These are phyloP conservation scores for Fusarium sp. DNA, from an alignment of 2,329 filamentous ascomycete species.

Conservation along the genomic window DNA sequence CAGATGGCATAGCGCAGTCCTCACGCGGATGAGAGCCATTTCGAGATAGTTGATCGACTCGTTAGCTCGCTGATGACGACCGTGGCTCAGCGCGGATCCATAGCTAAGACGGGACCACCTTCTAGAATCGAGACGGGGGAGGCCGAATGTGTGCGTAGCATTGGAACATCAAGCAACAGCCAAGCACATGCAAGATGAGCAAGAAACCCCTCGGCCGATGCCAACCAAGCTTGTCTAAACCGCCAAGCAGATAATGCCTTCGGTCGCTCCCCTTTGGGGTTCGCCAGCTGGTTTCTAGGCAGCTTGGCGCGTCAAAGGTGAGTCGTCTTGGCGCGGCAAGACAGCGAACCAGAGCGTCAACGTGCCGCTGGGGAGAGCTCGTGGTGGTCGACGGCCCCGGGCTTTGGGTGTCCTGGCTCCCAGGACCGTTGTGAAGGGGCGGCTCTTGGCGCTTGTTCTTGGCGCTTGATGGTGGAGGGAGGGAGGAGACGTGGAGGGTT, in stretches of 20 bases:
- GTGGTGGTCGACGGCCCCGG: constrained; percentile 1
- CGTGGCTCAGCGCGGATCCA: not conserved
- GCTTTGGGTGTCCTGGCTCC: not conserved
- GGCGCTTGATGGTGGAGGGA: constrained; percentile 7
- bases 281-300: not conserved
- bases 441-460: constrained; percentile 35
- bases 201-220: not conserved
- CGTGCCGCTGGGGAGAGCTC: constrained; percentile 16
- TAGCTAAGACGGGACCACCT: not conserved
- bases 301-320: constrained; percentile 7
- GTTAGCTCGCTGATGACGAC: not conserved
- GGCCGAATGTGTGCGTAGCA: too few relatives aligned
- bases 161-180: too few relatives aligned
- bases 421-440: constrained; percentile 20
- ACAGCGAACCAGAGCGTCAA: constrained; percentile 14
- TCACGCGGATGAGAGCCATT: constrained; percentile 6
- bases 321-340: constrained; percentile 13
- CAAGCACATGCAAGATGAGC: constrained; percentile 13
- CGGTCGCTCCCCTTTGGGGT: not conserved
- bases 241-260: not conserved
- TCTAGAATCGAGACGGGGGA: constrained; percentile 3
- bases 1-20: not conserved
- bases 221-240: not conserved
- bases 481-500: not conserved
- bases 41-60: not conserved